Conservation (phyloP, 1,284 basidiomycete species). For the Leucoagaricus sp. region DNA sequence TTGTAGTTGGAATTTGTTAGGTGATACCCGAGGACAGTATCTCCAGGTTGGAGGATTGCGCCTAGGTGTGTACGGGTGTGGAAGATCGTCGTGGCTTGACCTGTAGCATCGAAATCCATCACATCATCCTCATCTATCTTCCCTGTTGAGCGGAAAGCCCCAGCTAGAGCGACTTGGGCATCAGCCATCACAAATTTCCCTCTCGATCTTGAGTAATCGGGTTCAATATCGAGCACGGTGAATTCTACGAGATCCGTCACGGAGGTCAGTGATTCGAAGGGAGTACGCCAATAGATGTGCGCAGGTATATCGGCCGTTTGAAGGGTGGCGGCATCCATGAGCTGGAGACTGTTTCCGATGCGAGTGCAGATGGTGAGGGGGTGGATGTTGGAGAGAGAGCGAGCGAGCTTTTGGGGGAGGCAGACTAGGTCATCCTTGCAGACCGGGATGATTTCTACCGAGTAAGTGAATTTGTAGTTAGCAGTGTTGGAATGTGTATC, state of each 20-base stretch:
- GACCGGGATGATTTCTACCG: slow-evolving; percentile 94
- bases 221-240: slow-evolving; percentile 93
- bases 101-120: slow-evolving; percentile 53
- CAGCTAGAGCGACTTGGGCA: slow-evolving; percentile 89
- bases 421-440: slow-evolving; percentile 98
- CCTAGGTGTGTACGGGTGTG: slow-evolving; percentile 98
- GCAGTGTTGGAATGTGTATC: slow-evolving; percentile 93
- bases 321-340: slow-evolving; percentile 89
- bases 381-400: slow-evolving; percentile 83
- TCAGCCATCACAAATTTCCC: slow-evolving; percentile 89
- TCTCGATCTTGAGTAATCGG: slow-evolving; percentile 53
- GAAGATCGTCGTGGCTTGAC: slow-evolving; percentile 76
- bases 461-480: slow-evolving; percentile 98
- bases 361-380: slow-evolving; percentile 89
- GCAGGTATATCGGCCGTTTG: slow-evolving; percentile 82
- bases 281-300: slow-evolving; percentile 88
- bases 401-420: slow-evolving; percentile 82
- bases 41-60: slow-evolving; percentile 92
- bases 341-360: slow-evolving; percentile 89
- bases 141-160: slow-evolving; percentile 63
- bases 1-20: slow-evolving; percentile 93
- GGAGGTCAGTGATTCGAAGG: slow-evolving; percentile 83
- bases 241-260: slow-evolving; percentile 92
- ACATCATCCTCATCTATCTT: slow-evolving; percentile 41
- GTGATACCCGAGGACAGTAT: slow-evolving; percentile 91